A percentile compares a stretch with the other conserved stretches of the same genome.
Conservation (phyloP, 345 rosid genomes). For the Brassica carinata region DNA sequence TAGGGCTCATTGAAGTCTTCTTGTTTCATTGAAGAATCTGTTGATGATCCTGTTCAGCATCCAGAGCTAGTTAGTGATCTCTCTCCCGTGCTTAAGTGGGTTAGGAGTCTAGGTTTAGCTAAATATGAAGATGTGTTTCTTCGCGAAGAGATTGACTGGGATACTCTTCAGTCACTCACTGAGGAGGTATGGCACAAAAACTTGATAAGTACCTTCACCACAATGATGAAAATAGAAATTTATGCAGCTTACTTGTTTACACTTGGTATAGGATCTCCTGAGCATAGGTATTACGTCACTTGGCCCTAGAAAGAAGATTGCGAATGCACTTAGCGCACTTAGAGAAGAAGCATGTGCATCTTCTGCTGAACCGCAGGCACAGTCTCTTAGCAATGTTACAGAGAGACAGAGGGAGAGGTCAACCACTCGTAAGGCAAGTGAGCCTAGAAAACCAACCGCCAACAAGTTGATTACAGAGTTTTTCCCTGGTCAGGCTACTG, state of each 20-base stretch:
- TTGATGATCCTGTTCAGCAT: constrained; percentile 44
- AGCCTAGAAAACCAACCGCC: constrained; percentile 46
- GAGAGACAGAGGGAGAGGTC: constrained; percentile 47
- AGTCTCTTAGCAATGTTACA: constrained; percentile 29
- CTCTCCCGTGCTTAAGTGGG: constrained; percentile 71
- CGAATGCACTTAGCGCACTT: constrained; percentile 67
- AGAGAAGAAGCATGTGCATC: constrained; percentile 44
- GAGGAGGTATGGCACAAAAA: constrained; percentile 59
- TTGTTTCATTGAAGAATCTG: constrained; percentile 31
- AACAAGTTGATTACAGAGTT: constrained; percentile 89
- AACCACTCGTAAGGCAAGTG: constrained; percentile 40
- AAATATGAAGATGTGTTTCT: constrained; percentile 69
- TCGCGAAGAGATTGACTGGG: constrained; percentile 92
- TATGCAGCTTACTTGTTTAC: background rate
- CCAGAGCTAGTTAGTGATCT: constrained; percentile 49
- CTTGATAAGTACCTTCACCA: background rate
- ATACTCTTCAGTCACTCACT: constrained; percentile 70
- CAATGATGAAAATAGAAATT: background rate
- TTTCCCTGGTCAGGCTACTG: constrained; percentile 49
- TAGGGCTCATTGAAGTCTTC: constrained; percentile 44
- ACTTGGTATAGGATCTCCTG: constrained; percentile 53
- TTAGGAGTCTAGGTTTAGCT: constrained; percentile 60
- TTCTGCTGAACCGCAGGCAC: constrained; percentile 36
- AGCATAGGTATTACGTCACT: constrained; percentile 80
- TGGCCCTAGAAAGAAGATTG: constrained; percentile 91